Conservation (phyloP, 371 early-diverging fungal species). For the Mucor racemosus region DNA sequence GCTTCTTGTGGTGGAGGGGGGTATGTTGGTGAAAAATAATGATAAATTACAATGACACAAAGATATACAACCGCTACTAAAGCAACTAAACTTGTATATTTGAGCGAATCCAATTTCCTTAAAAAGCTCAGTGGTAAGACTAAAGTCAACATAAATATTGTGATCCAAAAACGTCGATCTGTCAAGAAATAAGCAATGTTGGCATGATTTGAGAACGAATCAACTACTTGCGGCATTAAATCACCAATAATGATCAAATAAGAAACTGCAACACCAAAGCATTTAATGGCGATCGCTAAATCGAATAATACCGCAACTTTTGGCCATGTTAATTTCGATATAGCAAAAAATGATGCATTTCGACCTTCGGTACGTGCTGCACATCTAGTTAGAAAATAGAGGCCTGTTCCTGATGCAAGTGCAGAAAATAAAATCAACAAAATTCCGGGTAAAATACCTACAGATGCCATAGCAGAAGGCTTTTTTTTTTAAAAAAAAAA, state of each 20-base stretch:
- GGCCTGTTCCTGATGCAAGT: constrained; percentile 77
- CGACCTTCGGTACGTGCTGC: constrained; percentile 79
- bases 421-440: constrained; percentile 81
- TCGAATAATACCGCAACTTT: constrained; percentile 90
- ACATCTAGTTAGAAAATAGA: constrained; percentile 80
- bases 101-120: constrained; percentile 82
- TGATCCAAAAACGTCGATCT: constrained; percentile 87
- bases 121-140: constrained; percentile 86
- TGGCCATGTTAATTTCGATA: constrained; percentile 94
- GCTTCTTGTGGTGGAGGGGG: constrained; percentile 42
- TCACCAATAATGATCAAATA: constrained; percentile 98
- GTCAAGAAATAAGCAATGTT: constrained; percentile 37
- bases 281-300: constrained; percentile 98
- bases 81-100: constrained; percentile 4
- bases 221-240: constrained; percentile 74
- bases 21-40: constrained; percentile 64
- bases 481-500: constrained; percentile 22
- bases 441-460: constrained; percentile 85
- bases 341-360: constrained; percentile 86
- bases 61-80: constrained; percentile 36
- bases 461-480: constrained; percentile 86
- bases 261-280: constrained; percentile 98
- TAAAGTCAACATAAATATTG: constrained; percentile 67
- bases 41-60: constrained; percentile 82
- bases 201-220: constrained; percentile 15